phyloP scores from a whole-genome alignment of 768 basidiomycete genomes.

The Mycena leptocephala region DNA sequence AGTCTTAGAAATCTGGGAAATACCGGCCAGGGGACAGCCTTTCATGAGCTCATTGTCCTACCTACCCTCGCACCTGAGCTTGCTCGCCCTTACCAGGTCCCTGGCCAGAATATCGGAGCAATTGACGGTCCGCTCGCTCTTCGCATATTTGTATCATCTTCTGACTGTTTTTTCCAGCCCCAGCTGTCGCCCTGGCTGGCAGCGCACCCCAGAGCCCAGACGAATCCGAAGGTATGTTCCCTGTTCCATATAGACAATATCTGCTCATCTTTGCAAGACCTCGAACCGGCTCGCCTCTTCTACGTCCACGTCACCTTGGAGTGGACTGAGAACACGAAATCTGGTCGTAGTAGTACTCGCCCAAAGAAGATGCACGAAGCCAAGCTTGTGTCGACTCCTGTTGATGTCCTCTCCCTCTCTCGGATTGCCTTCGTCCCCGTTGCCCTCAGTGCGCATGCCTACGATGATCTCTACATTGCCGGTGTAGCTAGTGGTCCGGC shows the following conservation, averaged over 20 bases:
- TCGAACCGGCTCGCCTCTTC: no score
- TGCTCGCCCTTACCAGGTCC: not conserved
- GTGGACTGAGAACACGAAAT: not conserved
- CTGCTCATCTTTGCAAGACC: no score
- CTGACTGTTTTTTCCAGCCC: no score
- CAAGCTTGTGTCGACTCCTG: not conserved
- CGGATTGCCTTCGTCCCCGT: not conserved
- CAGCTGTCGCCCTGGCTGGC: no score
- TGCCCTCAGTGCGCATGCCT: not conserved
- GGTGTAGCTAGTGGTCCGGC: not conserved
- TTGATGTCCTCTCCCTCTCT: not conserved
- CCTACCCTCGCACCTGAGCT: not conserved
- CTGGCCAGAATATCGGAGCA: not conserved
- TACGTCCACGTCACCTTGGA: conserved; percentile 1
- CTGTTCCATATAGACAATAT: no score
- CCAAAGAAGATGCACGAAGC: not conserved
- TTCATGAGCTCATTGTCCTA: not conserved
- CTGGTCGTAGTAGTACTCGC: not conserved
- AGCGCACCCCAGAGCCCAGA: no score
- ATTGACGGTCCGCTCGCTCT: not conserved
- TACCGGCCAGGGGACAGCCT: not conserved
- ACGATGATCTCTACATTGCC: not conserved
- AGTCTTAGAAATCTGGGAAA: not conserved
- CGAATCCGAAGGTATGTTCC: not conserved
- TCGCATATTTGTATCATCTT: no score